A percentile compares a stretch with the other conserved stretches of the same genome.
Conservation (phyloP, 371 early-diverging fungal species). For the Rhizomucor pusillus region DNA sequence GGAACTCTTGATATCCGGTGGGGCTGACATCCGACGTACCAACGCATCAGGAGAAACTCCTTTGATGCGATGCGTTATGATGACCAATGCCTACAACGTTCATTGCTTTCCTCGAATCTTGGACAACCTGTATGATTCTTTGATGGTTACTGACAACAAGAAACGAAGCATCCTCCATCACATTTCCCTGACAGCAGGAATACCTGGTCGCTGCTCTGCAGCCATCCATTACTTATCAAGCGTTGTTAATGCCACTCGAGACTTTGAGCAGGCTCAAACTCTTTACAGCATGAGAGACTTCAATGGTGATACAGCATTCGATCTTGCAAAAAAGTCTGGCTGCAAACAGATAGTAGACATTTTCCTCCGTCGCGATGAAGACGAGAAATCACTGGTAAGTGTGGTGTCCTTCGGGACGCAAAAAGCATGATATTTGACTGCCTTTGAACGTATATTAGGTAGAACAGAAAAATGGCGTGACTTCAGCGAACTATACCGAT, state of each 20-base stretch:
- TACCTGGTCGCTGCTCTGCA: conserved; percentile 50
- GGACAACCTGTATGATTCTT: conserved; percentile 62
- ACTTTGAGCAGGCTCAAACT: conserved; percentile 20
- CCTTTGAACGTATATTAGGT: too few species aligned
- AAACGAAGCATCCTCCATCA: conserved; percentile 87
- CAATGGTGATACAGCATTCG: conserved; percentile 89
- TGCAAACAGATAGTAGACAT: conserved; percentile 63
- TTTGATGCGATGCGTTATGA: conserved; percentile 81
- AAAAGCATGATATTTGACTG: too few species aligned
- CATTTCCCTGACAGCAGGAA: conserved; percentile 64
- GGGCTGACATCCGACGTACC: conserved; percentile 58
- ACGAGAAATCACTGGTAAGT: conserved; percentile 57
- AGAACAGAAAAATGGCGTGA: too few species aligned
- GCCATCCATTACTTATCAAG: too few species aligned
- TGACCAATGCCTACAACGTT: conserved; percentile 81
- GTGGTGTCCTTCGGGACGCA: too few species aligned
- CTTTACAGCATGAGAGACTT: conserved; percentile 71
- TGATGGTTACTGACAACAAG: conserved; percentile 65
- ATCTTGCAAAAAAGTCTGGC: conserved; percentile 80
- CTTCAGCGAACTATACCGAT: too few species aligned
- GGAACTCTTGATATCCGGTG: conserved; percentile 61
- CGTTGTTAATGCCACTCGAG: too few species aligned
- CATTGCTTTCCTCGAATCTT: conserved; percentile 76
- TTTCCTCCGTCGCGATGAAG: conserved; percentile 35
- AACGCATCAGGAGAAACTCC: conserved; percentile 82